Conservation (phyloP, 2,329 filamentous ascomycete species). For the Phyllachora maydis region DNA sequence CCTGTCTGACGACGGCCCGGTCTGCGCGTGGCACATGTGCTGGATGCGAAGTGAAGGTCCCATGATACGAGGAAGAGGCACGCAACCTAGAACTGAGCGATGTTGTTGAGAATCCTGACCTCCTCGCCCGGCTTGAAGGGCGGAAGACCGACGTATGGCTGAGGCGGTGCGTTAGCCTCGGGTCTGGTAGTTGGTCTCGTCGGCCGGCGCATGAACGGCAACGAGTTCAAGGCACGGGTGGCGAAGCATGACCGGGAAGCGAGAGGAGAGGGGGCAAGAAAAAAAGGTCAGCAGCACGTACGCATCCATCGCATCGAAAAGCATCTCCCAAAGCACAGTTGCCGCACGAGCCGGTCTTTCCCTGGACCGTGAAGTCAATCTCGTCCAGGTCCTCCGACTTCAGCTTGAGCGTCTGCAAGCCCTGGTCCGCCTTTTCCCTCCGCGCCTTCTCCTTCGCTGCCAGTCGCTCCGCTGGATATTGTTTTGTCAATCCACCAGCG, state of each 20-base stretch:
- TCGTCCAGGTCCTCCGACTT: constrained; percentile 64
- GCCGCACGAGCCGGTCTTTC: constrained; percentile 85
- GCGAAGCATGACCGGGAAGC: neutral
- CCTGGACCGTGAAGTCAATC: constrained; percentile 92
- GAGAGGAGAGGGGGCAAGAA: no score
- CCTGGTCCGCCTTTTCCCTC: constrained; percentile 11
- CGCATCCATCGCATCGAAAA: constrained; percentile 47
- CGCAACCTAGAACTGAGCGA: constrained; percentile 14
- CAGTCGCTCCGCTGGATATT: constrained; percentile 59
- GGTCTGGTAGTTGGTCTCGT: no score
- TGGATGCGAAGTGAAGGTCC: no score
- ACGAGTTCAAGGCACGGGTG: no score
- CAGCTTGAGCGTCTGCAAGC: constrained; percentile 38
- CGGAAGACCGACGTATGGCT: constrained; percentile 76
- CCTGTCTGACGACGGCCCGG: no score
- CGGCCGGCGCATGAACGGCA: no score
- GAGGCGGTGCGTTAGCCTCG: constrained; percentile 22
- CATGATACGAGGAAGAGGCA: no score
- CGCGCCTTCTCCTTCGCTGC: constrained; percentile 54
- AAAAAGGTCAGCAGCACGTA: no score
- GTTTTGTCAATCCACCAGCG: no score
- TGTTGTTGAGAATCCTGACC: constrained; percentile 69
- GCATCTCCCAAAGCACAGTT: constrained; percentile 90
- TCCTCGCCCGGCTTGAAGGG: constrained; percentile 96
- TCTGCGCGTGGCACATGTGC: no score